Percentiles rank a stretch among this genome's conserved stretches.
These are phyloP conservation scores for Aurantiochytrium sp. DNA, from an alignment of 108 stramenopile genomes.

Conservation along the genomic window DNA sequence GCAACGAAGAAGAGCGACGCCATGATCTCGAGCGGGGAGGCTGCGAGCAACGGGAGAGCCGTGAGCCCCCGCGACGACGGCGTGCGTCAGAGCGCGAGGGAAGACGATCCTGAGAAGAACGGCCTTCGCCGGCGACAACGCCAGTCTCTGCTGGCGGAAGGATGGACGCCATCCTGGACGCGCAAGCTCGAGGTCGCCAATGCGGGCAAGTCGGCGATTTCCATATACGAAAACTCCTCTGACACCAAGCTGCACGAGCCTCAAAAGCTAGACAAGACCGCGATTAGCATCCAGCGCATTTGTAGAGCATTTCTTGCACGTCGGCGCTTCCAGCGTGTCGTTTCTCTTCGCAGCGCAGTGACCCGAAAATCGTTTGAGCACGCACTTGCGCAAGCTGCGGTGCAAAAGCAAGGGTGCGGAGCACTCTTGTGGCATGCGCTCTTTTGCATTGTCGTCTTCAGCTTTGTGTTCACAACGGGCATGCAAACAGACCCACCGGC, in stretches of 20 bases:
- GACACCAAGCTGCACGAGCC: too few relatives aligned
- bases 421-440: neutral
- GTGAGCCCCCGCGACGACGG: too few relatives aligned
- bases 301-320: neutral
- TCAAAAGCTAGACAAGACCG: neutral
- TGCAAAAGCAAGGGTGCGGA: neutral
- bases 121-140: neutral
- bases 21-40: too few relatives aligned
- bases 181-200: neutral
- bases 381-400: neutral
- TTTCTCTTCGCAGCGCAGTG: neutral
- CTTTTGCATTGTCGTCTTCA: neutral
- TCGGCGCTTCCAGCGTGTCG: neutral
- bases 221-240: too few relatives aligned
- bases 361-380: neutral
- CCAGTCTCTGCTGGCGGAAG: neutral
- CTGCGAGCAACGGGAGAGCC: too few relatives aligned
- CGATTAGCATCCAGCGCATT: neutral
- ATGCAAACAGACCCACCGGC: neutral
- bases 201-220: too few relatives aligned
- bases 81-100: too few relatives aligned
- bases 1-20: too few relatives aligned
- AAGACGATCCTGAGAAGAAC: too few relatives aligned
- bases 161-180: neutral
- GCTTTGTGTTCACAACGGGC: neutral